phyloP scores from a whole-genome alignment of 495 filamentous ascomycete species.

The Xylaria grammica region DNA sequence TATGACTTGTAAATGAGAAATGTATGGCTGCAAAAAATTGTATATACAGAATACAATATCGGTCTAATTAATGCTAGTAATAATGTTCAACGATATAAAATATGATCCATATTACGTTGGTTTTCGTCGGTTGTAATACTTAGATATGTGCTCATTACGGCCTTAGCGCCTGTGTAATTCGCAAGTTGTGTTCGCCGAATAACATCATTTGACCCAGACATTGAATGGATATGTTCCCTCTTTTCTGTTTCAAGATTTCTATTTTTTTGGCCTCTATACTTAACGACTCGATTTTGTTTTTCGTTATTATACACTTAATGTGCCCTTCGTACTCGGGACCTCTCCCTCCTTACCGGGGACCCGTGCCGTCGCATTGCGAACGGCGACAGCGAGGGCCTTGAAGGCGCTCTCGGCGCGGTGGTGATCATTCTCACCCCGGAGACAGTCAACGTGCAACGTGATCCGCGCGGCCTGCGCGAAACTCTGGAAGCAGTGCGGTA shows the following conservation, averaged over 20 bases:
- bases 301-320: slow-evolving; percentile 55
- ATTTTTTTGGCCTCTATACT: slow-evolving; percentile 2
- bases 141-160: too few relatives aligned
- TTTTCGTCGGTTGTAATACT: not conserved
- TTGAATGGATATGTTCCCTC: not conserved
- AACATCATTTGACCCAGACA: too few relatives aligned
- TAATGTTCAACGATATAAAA: not conserved
- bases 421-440: slow-evolving; percentile 92
- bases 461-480: slow-evolving; percentile 91
- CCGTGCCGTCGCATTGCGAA: slow-evolving; percentile 72
- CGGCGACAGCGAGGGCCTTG: slow-evolving; percentile 90
- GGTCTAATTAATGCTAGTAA: slow-evolving; percentile 11
- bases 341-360: slow-evolving; percentile 83
- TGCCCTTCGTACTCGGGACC: slow-evolving; percentile 93
- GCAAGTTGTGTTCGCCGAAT: too few relatives aligned
- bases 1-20: slow-evolving; percentile 20
- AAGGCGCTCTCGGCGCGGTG: slow-evolving; percentile 96
- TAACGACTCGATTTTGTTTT: not conserved
- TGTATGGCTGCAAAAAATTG: slow-evolving; percentile 11
- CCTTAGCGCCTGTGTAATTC: too few relatives aligned
- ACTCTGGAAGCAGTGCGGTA: slow-evolving; percentile 91
- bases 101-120: not conserved
- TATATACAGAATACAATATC: not conserved
- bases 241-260: not conserved
- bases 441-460: slow-evolving; percentile 89